Evolutionary conservation across 164 flowering plant species (phyloP).

Genomic region (Macadamia integrifolia): DNA sequence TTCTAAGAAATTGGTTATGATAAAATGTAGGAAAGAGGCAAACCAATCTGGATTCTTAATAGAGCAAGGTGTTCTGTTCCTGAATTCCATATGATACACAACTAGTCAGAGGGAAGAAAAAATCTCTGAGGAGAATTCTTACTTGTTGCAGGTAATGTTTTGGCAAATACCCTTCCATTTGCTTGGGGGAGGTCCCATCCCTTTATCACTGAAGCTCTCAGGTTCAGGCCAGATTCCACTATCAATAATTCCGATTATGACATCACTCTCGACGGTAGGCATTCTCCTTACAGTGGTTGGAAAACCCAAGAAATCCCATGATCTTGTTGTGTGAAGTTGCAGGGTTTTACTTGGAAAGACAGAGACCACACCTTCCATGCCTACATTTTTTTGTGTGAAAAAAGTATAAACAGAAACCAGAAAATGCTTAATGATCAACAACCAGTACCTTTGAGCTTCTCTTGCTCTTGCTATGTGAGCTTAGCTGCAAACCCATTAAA

Average conservation of each 20-base stretch:
- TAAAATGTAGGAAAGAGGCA: too few relatives aligned
- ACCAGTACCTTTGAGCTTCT: conserved; percentile 31
- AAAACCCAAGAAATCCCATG: conserved; percentile 50
- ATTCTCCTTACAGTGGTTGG: conserved; percentile 1
- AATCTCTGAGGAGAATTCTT: not conserved
- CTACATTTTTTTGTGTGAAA: too few relatives aligned
- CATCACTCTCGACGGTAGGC: conserved; percentile 21
- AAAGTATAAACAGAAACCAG: not conserved
- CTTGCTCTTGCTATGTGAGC: conserved; percentile 56
- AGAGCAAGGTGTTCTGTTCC: not conserved
- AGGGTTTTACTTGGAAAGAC: too few relatives aligned
- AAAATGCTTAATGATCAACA: not conserved
- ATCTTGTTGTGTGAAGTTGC: conserved; percentile 15
- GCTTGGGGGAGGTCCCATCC: conserved; percentile 24
- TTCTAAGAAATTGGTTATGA: too few relatives aligned
- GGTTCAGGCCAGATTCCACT: conserved; percentile 49
- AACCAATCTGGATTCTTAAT: too few relatives aligned
- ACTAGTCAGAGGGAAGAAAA: too few relatives aligned
- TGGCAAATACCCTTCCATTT: conserved; percentile 43
- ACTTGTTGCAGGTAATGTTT: conserved; percentile 45
- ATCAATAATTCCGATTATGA: conserved; percentile 39
- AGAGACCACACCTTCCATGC: too few relatives aligned
- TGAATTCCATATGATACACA: too few relatives aligned
- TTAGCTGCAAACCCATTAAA: conserved; percentile 65
- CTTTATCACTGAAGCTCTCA: conserved; percentile 31